Evolutionary conservation across 208 protist species (phyloP).

Genomic region (Tritrichomonas musculus): DNA sequence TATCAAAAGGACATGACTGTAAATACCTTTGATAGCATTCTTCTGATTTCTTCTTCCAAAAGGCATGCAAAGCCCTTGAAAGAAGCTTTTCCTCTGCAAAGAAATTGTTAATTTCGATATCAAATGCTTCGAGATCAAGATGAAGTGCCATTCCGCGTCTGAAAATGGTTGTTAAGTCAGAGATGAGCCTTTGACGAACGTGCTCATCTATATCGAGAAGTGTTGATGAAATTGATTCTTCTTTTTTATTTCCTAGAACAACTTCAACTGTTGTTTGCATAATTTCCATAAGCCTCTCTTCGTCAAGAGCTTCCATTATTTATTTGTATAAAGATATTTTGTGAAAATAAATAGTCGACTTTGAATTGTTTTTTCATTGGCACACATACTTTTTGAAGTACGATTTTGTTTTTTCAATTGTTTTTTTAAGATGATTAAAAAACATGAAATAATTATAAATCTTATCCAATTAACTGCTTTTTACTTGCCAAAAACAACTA

Average conservation of each 20-base stretch:
- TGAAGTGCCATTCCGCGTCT: background rate
- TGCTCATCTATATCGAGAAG: background rate
- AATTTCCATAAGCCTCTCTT: background rate
- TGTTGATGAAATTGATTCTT: background rate
- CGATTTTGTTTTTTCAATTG: no score
- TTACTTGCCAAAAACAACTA: no score
- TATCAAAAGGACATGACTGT: background rate
- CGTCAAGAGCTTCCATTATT: conserved; percentile 6
- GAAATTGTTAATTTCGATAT: background rate
- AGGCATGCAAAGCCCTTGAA: background rate
- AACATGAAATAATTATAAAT: no score
- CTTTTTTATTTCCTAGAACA: background rate
- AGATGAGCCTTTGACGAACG: background rate
- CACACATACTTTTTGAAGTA: no score
- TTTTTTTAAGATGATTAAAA: no score
- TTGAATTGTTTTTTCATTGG: no score
- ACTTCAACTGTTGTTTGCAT: background rate
- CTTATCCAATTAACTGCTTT: no score
- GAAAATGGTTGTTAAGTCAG: background rate
- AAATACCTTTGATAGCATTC: background rate
- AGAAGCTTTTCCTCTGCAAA: background rate
- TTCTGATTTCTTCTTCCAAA: background rate
- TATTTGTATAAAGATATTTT: no score
- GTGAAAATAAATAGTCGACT: no score
- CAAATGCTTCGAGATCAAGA: background rate